A percentile compares a stretch with the other conserved stretches of the same genome.
Conservation (phyloP, 106 monocot genomes). For the Triglochin maritima region DNA sequence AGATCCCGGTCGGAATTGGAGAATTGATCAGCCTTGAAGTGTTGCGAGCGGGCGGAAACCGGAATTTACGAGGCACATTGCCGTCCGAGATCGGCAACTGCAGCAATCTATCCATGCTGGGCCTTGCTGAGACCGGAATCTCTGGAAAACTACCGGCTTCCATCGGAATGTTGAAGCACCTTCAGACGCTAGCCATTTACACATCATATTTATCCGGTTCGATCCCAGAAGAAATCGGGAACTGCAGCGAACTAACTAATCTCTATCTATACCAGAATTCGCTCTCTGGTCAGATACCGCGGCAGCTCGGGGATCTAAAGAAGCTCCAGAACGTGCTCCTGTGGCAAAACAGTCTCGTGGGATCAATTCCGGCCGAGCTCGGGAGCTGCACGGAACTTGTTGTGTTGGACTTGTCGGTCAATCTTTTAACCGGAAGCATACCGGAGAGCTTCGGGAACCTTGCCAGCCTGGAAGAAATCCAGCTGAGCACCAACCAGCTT, state of each 20-base stretch:
- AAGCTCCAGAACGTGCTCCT: conserved; percentile 70
- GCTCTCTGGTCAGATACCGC: conserved; percentile 59
- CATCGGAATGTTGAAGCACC: conserved; percentile 50
- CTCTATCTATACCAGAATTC: conserved; percentile 88
- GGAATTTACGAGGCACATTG: conserved; percentile 42
- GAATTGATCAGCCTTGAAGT: conserved; percentile 47
- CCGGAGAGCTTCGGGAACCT: conserved; percentile 50
- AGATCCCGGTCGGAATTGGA: conserved; percentile 61
- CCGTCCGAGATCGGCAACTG: conserved; percentile 85
- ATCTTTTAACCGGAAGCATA: conserved; percentile 53
- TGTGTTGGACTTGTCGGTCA: conserved; percentile 67
- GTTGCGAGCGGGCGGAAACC: conserved; percentile 85
- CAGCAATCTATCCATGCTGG: conserved; percentile 50
- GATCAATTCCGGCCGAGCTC: conserved; percentile 62
- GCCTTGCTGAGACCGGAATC: conserved; percentile 80
- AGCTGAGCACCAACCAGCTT: conserved; percentile 69
- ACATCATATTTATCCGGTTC: conserved; percentile 57
- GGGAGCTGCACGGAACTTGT: conserved; percentile 44
- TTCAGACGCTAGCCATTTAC: conserved; percentile 83
- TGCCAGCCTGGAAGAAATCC: conserved; percentile 52
- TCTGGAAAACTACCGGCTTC: conserved; percentile 53
- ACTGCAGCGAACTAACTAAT: conserved; percentile 53
- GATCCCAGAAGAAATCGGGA: conserved; percentile 68
- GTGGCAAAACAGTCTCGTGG: conserved; percentile 79
- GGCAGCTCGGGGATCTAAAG: conserved; percentile 41